phyloP scores from a whole-genome alignment of 2,329 filamentous ascomycete genomes.

The Colletotrichum costaricense region DNA sequence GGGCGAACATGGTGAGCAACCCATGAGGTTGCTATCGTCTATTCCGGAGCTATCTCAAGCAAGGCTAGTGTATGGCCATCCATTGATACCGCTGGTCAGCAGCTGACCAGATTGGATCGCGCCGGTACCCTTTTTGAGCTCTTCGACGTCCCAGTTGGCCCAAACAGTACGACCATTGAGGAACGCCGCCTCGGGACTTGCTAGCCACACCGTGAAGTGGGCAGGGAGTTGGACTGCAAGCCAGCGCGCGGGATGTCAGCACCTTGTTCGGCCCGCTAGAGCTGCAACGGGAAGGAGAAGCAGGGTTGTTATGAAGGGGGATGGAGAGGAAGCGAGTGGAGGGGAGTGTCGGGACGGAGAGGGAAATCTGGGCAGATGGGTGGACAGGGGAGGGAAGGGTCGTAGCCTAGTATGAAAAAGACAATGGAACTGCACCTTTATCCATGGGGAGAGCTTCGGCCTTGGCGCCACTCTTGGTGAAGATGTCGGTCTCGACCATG shows the following conservation, averaged over 20 bases:
- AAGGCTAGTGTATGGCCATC: conserved; percentile 20
- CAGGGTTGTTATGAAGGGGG: background rate
- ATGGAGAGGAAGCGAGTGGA: background rate
- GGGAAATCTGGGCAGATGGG: background rate
- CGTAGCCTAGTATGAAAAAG: background rate
- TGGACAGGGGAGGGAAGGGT: no score
- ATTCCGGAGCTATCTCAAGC: background rate
- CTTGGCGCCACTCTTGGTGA: conserved; percentile 38
- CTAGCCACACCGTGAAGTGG: conserved; percentile 57
- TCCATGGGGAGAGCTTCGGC: conserved; percentile 39
- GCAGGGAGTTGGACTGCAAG: conserved; percentile 48
- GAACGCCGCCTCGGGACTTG: conserved; percentile 57
- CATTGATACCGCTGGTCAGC: conserved; percentile 27
- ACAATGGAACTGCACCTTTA: conserved; percentile 32
- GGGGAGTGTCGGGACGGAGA: no score
- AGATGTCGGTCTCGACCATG: conserved; percentile 39
- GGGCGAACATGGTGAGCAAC: background rate
- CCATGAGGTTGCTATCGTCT: background rate
- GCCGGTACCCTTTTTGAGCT: conserved; percentile 49
- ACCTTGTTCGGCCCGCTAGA: conserved; percentile 2
- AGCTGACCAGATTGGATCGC: conserved; percentile 17
- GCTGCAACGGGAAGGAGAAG: conserved; percentile 6
- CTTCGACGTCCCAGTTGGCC: conserved; percentile 63
- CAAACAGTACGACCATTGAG: conserved; percentile 58
- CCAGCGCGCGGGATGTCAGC: conserved; percentile 15